Conservation (phyloP, 805 yeast species). For the Starmera caribaea region DNA sequence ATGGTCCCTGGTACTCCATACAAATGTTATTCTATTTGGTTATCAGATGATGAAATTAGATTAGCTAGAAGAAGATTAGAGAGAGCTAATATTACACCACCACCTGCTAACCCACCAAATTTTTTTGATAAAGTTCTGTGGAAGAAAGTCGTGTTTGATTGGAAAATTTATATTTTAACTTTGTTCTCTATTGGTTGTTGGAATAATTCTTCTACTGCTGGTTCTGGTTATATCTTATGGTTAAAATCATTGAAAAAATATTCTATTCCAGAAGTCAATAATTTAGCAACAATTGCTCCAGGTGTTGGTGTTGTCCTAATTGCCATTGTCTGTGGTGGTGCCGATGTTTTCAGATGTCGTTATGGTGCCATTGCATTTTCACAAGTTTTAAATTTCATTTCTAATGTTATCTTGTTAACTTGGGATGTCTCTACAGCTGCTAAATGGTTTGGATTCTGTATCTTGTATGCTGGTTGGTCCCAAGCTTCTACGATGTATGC, state of each 20-base stretch:
- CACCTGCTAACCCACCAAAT: conserved; percentile 6
- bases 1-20: conserved; percentile 61
- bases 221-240: conserved; percentile 40
- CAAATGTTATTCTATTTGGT: conserved; percentile 40
- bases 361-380: conserved; percentile 36
- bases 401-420: conserved; percentile 37
- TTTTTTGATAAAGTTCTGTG: conserved; percentile 37
- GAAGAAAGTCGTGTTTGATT: conserved; percentile 40
- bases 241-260: conserved; percentile 33
- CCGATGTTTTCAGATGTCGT: conserved; percentile 27
- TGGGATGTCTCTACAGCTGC: conserved; percentile 45
- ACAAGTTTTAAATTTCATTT: conserved; percentile 35
- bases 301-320: conserved; percentile 15
- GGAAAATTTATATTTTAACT: conserved; percentile 49
- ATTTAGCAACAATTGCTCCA: conserved; percentile 32
- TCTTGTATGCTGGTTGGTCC: conserved; percentile 29
- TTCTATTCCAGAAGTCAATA: conserved; percentile 28
- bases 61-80: conserved; percentile 37
- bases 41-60: conserved; percentile 49
- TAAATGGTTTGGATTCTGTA: conserved; percentile 40
- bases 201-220: conserved; percentile 39
- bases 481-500: conserved; percentile 49
- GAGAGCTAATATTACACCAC: conserved; percentile 20
- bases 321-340: conserved; percentile 3
- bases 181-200: conserved; percentile 47